Evolutionary conservation across 306 rosid genomes (phyloP), one percentile per base, ranked within the genome.

Genomic region (Astragalus glycyphyllos): DNA sequence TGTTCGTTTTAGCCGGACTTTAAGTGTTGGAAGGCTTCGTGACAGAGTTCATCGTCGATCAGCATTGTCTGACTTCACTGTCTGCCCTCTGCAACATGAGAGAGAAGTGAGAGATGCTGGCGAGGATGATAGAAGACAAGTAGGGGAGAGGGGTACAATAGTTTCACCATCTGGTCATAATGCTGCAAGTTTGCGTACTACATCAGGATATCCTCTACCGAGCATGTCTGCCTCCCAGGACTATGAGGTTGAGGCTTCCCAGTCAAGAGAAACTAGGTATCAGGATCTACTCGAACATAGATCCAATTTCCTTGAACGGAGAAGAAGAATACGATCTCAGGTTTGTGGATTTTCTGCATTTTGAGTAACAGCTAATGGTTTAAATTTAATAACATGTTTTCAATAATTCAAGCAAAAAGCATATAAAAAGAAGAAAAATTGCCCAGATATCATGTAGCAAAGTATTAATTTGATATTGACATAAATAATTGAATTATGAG

Each of bases 11-110:
- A 95, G 97, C 80, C 84, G 99, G 65, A 95, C 99, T 34, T 77
- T 95, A 34, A 95, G 99, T 72, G 99, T 95, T 74, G 99, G 99
- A 77, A 91, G 99, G 81, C 99, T 95, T 77, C 96, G 97, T 17
- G 97, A 95, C 73, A 95, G 97, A 72, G 97, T 95, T 69, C 99
- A 91, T 61, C 96, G 96, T 41, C 86, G 90, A 82, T 85, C 99
- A 82, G 77, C 96, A 6, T 37, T 95, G 65, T 82, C 96, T 20
- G 97, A 91, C 81, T 77, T 88, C 58, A 70, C 91, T 6, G 76
- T 89, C 65, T 83, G 84, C 77, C 93, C 99, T 47, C 65, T 78
- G 48, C 96, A 86, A 77, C 96, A 89, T 80, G 98, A 87, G 72
- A 83, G 92, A 71, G 96, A 85, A 73, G 81, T 49, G 16, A 84